Conservation (phyloP, 2,329 filamentous ascomycete species). For the Raffaelea arxii region DNA sequence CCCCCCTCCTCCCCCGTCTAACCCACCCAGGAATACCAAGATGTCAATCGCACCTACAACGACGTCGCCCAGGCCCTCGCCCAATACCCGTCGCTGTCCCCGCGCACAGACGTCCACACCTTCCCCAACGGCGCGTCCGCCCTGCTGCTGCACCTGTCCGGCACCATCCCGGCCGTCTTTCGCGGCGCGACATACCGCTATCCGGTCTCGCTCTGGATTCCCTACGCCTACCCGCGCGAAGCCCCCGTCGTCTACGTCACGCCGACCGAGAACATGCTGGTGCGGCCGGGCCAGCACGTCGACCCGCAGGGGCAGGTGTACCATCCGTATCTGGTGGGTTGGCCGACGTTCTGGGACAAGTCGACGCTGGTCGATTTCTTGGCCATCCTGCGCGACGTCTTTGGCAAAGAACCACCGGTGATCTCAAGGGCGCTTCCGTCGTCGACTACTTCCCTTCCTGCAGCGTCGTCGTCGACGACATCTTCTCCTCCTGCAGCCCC, state of each 20-base stretch:
- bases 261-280: conserved; percentile 77
- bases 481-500: conserved; percentile 34
- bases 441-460: conserved; percentile 45
- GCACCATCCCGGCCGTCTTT: conserved; percentile 86
- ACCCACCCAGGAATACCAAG: conserved; percentile 68
- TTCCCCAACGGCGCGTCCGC: conserved; percentile 82
- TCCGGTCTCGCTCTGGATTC: conserved; percentile 86
- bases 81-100: conserved; percentile 68
- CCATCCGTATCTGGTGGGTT: conserved; percentile 88
- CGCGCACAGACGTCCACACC: conserved; percentile 90
- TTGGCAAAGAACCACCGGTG: conserved; percentile 90
- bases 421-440: no score
- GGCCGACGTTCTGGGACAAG: conserved; percentile 87
- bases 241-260: conserved; percentile 82
- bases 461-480: conserved; percentile 17
- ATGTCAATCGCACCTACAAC: conserved; percentile 86
- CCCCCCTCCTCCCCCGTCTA: conserved; percentile 2
- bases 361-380: conserved; percentile 78
- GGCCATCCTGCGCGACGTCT: conserved; percentile 72
- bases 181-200: conserved; percentile 85
- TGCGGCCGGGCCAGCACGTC: conserved; percentile 89
- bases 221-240: conserved; percentile 79
- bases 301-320: conserved; percentile 89
- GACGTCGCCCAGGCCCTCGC: conserved; percentile 78
- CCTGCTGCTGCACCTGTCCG: conserved; percentile 74